Conservation (phyloP, 2,329 filamentous ascomycete species). For the Fusarium bactridioides region DNA sequence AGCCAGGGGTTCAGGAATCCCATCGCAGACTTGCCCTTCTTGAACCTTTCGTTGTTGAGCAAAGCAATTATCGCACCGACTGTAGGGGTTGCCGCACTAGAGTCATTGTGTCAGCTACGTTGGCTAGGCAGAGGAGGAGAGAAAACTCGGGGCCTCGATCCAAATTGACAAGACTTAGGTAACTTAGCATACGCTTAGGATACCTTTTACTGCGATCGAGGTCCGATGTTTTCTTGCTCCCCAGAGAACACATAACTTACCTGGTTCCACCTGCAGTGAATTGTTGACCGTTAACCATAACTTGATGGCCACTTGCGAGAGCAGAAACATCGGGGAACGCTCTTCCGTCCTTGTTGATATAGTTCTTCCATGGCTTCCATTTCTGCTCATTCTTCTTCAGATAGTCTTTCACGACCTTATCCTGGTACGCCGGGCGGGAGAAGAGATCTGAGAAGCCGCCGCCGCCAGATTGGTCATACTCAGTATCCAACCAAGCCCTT, state of each 20-base stretch:
- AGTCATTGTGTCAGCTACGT: neutral
- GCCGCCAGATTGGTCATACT: slow-evolving; percentile 54
- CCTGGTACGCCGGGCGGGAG: slow-evolving; percentile 53
- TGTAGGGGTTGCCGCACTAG: slow-evolving; percentile 66
- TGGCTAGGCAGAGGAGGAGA: neutral
- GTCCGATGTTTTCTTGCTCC: neutral
- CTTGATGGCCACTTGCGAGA: slow-evolving; percentile 52
- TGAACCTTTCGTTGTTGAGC: slow-evolving; percentile 69
- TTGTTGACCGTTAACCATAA: slow-evolving; percentile 43
- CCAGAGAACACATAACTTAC: slow-evolving; percentile 19
- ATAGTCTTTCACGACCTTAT: slow-evolving; percentile 56
- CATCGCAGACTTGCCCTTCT: slow-evolving; percentile 59
- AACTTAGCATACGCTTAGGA: neutral
- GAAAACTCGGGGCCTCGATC: neutral
- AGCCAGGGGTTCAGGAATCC: slow-evolving; percentile 71
- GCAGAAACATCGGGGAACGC: slow-evolving; percentile 70
- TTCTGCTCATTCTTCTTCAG: slow-evolving; percentile 52
- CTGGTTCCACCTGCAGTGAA: slow-evolving; percentile 46
- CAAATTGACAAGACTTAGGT: neutral
- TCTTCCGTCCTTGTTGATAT: slow-evolving; percentile 58
- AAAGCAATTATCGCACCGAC: slow-evolving; percentile 70
- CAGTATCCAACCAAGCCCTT: slow-evolving; percentile 61
- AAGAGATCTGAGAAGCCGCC: slow-evolving; percentile 61
- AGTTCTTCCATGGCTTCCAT: slow-evolving; percentile 60
- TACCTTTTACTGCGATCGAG: neutral